Conservation (phyloP, 805 yeast species). For the Candida namnaoensis region DNA sequence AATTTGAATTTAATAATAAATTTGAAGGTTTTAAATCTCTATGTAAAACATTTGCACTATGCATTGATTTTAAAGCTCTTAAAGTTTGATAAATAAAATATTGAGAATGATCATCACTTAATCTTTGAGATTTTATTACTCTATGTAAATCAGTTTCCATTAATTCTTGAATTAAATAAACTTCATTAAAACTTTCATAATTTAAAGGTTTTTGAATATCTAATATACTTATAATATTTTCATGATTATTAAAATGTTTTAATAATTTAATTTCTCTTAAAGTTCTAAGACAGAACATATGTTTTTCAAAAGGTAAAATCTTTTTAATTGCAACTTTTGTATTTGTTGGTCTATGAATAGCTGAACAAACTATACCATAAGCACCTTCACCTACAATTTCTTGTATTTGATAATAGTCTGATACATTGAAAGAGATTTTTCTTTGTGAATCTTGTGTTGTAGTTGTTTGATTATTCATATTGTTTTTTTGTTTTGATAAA, state of each 20-base stretch:
- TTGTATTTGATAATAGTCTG: slow-evolving; percentile 49
- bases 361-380: slow-evolving; percentile 71
- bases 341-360: slow-evolving; percentile 51
- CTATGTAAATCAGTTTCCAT: slow-evolving; percentile 71
- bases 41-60: slow-evolving; percentile 66
- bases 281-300: slow-evolving; percentile 61
- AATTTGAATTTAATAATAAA: slow-evolving; percentile 54
- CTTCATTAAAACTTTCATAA: slow-evolving; percentile 57
- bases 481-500: too few species aligned
- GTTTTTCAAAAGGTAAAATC: slow-evolving; percentile 61
- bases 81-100: slow-evolving; percentile 64
- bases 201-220: slow-evolving; percentile 59
- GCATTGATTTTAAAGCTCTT: slow-evolving; percentile 63
- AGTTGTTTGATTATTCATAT: too few species aligned
- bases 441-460: slow-evolving; percentile 18
- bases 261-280: slow-evolving; percentile 62
- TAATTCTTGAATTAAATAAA: slow-evolving; percentile 66
- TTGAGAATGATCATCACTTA: slow-evolving; percentile 62
- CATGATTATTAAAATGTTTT: slow-evolving; percentile 57
- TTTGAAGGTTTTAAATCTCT: slow-evolving; percentile 75
- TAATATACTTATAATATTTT: slow-evolving; percentile 57
- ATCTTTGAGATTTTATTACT: slow-evolving; percentile 45
- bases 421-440: slow-evolving; percentile 53
- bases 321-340: slow-evolving; percentile 70
- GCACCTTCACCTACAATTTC: slow-evolving; percentile 75